Evolutionary conservation across 2,329 filamentous ascomycete genomes (phyloP), one percentile per base, ranked within the genome.

Genomic region (Arthrobotrys iridis): DNA sequence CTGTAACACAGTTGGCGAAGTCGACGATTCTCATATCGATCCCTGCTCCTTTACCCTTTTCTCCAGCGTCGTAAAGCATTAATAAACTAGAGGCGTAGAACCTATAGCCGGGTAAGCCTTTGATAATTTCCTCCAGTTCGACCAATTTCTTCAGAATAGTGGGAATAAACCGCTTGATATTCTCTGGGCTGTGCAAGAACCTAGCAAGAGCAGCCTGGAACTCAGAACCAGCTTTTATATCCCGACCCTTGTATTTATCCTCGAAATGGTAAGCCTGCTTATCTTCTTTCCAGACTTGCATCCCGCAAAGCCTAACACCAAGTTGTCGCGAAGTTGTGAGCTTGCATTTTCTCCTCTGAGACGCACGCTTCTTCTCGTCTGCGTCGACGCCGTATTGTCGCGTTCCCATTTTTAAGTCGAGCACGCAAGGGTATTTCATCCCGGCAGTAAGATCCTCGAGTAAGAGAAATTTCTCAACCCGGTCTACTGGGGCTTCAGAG

Each of bases 341-440:
- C 77, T 92, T 90, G 82, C 95, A 98, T 82, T 99, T 99, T 78
- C 92, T 90, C 70, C 92, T 89, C 82, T 99, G 95, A 0, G 95
- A 98, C 74, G 90, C 89, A 80, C 93, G 92, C 82, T 99, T 99
- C 85, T 96, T 96, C 45, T 93, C 89, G 62, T 87, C 89, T 1
- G 95, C 95, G 78, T 98, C 93, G 10, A 98, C 89, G 5, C 95
- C 95, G 81, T 97, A 98, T 81, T 99, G 95, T 1, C 95, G 90
- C 5, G 95, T 99, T 18, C 95, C 95, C 95, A 99, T 99, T 82
- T 99, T 99, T 77, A 99, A 85, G 81, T 99, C 95, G 82, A 99
- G 91, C 73, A 99, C 96, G 83, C 95, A 98, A 3, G 95, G 95
- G 58, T 91, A 89, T 81, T 93, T 93, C 95, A 99, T 98, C 33